Conservation (phyloP, 2,329 filamentous ascomycete species). For the Phialocephala subalpina region DNA sequence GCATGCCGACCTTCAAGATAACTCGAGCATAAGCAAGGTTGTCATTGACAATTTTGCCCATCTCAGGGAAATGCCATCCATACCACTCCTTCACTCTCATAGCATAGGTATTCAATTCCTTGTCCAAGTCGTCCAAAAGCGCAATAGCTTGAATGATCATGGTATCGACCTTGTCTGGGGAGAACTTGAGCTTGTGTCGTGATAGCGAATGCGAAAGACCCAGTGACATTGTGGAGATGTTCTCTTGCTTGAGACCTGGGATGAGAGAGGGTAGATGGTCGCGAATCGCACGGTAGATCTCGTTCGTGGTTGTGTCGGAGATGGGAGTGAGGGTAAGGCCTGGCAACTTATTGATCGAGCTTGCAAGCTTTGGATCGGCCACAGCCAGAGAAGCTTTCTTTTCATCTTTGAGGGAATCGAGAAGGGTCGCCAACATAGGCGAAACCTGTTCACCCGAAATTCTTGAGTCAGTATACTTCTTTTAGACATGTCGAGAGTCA, state of each 20-base stretch:
- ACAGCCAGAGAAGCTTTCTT: conserved; percentile 96
- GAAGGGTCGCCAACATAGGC: conserved; percentile 80
- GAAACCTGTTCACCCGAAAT: too few species aligned
- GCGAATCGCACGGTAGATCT: conserved; percentile 94
- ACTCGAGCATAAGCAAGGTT: conserved; percentile 93
- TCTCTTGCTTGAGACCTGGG: conserved; percentile 83
- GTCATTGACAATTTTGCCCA: conserved; percentile 96
- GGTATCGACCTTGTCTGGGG: conserved; percentile 96
- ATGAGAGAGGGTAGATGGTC: conserved; percentile 90
- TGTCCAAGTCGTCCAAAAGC: conserved; percentile 94
- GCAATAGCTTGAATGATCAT: conserved; percentile 99
- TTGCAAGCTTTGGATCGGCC: conserved; percentile 90
- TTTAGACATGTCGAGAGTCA: background rate
- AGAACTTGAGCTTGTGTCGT: conserved; percentile 98
- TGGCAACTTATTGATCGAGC: conserved; percentile 91
- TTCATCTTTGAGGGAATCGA: conserved; percentile 93
- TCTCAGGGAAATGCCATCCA: conserved; percentile 98
- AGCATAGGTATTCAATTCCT: conserved; percentile 97
- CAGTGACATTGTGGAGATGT: conserved; percentile 92
- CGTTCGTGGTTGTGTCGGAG: conserved; percentile 81
- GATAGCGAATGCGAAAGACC: conserved; percentile 97
- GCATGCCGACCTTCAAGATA: conserved; percentile 88
- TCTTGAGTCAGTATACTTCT: too few species aligned
- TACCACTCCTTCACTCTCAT: conserved; percentile 99
- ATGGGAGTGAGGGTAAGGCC: conserved; percentile 85